phyloP scores from a whole-genome alignment of 257 asterid genomes.

The Perilla frutescens region DNA sequence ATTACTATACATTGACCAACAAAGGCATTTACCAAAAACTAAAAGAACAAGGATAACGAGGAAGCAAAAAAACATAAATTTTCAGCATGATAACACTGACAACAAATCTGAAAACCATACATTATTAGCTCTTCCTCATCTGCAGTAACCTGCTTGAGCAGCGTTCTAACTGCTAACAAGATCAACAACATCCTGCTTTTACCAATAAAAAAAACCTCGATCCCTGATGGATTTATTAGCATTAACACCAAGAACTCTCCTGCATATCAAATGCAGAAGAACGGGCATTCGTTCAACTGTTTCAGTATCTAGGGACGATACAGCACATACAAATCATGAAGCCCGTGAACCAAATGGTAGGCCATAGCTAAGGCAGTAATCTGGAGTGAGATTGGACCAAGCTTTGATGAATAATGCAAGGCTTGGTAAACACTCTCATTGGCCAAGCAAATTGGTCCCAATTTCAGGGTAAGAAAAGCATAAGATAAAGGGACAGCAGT shows the following conservation, averaged over 20 bases:
- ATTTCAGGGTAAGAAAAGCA: conserved; percentile 31
- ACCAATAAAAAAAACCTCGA: background rate
- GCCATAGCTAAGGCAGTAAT: conserved; percentile 28
- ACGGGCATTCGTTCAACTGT: background rate
- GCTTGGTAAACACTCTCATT: conserved; percentile 33
- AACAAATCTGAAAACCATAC: no score
- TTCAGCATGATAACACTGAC: no score
- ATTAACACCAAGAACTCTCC: conserved; percentile 18
- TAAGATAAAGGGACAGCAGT: conserved; percentile 32
- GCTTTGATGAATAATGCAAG: conserved; percentile 31
- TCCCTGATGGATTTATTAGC: conserved; percentile 3
- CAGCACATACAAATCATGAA: conserved; percentile 31
- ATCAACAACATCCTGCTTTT: conserved; percentile 9
- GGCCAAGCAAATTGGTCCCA: conserved; percentile 36
- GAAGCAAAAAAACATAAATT: background rate
- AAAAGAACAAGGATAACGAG: background rate
- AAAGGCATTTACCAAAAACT: background rate
- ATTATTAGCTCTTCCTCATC: background rate
- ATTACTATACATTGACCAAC: no score
- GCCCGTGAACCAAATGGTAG: conserved; percentile 33
- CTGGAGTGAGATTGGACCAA: conserved; percentile 34
- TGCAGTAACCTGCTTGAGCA: conserved; percentile 3
- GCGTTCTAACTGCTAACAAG: conserved; percentile 9
- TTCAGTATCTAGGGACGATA: conserved; percentile 3
- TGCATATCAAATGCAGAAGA: background rate